phyloP scores from a whole-genome alignment of 192 early-diverging fungal genomes.

The Umbelopsis vinacea region DNA sequence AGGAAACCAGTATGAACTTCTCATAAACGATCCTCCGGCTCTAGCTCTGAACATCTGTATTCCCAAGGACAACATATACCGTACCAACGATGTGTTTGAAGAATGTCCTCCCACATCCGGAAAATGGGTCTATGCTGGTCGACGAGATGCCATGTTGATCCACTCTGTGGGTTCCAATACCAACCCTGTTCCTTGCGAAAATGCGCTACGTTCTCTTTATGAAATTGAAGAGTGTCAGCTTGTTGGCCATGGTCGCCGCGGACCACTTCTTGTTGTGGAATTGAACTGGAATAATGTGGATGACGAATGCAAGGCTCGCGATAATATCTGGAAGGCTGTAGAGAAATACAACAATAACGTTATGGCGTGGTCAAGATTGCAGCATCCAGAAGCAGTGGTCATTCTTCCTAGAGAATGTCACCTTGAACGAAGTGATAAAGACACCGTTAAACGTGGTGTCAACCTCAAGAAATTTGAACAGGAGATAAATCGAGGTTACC shows the following conservation, averaged over 20 bases:
- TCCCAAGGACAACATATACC: not conserved
- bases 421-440: constrained; percentile 4
- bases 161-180: not conserved
- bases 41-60: not conserved
- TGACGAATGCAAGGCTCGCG: not conserved
- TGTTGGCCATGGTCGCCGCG: constrained; percentile 4
- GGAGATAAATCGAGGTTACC: constrained; percentile 4
- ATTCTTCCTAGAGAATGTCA: not conserved
- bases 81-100: constrained; percentile 15
- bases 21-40: not conserved
- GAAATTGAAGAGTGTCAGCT: constrained; percentile 5
- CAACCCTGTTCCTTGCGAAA: constrained; percentile 7
- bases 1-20: constrained; percentile 7
- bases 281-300: constrained; percentile 1
- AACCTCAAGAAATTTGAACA: constrained; percentile 5
- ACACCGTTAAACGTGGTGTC: constrained; percentile 3
- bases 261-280: not conserved
- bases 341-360: not conserved
- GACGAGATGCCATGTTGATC: constrained; percentile 14
- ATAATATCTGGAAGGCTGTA: not conserved
- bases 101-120: not conserved
- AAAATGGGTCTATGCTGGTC: not conserved
- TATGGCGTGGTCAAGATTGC: constrained; percentile 6
- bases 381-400: not conserved
- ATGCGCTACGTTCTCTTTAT: not conserved